Percentiles rank a stretch among this genome's conserved stretches.
Conservation (phyloP, 2,329 filamentous ascomycete species). For the Diaporthe citri region DNA sequence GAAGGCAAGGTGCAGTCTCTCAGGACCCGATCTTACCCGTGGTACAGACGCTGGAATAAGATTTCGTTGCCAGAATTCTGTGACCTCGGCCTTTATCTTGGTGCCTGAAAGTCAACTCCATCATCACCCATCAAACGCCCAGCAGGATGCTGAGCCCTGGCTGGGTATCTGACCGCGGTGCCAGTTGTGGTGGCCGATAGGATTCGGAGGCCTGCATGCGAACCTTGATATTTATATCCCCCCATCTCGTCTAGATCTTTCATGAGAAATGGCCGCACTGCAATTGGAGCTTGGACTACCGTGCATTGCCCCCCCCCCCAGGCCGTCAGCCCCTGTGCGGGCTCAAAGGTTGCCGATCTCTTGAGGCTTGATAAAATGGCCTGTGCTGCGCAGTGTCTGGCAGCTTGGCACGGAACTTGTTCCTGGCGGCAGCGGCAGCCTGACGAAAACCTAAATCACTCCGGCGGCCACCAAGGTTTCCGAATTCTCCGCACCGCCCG, state of each 20-base stretch:
- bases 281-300: background rate
- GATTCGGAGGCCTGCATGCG: background rate
- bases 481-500: background rate
- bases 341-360: slow-evolving; percentile 6
- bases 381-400: slow-evolving; percentile 17
- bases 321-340: background rate
- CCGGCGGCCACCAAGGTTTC: slow-evolving; percentile 11
- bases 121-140: slow-evolving; percentile 1
- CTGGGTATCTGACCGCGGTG: background rate
- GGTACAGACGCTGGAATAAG: background rate
- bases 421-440: background rate
- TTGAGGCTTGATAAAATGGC: background rate
- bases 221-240: slow-evolving; percentile 15
- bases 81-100: background rate
- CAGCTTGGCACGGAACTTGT: slow-evolving; percentile 23
- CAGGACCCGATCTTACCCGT: background rate
- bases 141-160: background rate
- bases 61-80: background rate
- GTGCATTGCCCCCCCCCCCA: background rate
- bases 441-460: background rate
- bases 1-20: background rate
- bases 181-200: slow-evolving; percentile 1
- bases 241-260: background rate
- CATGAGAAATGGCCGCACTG: background rate
- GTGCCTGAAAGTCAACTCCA: slow-evolving; percentile 10